Evolutionary conservation across 164 flowering plant genomes (phyloP).

Genomic region (Macadamia integrifolia): DNA sequence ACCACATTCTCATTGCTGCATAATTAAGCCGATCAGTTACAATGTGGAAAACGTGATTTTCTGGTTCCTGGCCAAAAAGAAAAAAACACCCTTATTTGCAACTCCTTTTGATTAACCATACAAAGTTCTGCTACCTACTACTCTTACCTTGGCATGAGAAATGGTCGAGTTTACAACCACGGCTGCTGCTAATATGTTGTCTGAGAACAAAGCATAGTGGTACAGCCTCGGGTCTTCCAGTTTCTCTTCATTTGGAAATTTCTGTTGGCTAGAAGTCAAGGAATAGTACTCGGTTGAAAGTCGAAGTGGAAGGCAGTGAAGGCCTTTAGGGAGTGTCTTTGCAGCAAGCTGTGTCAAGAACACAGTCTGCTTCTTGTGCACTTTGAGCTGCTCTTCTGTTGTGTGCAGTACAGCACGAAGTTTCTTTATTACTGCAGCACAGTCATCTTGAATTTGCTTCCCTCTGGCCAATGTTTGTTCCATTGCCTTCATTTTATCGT

Average conservation of each 20-base stretch:
- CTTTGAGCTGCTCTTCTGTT: slow-evolving; percentile 80
- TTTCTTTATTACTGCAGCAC: slow-evolving; percentile 65
- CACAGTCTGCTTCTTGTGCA: slow-evolving; percentile 76
- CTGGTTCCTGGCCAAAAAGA: slow-evolving; percentile 45
- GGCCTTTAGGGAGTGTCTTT: slow-evolving; percentile 73
- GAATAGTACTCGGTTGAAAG: slow-evolving; percentile 56
- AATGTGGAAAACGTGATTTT: slow-evolving; percentile 61
- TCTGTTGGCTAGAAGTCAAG: slow-evolving; percentile 44
- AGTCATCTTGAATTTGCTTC: slow-evolving; percentile 73
- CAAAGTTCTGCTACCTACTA: background rate
- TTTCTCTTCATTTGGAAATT: slow-evolving; percentile 52
- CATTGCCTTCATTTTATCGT: slow-evolving; percentile 67
- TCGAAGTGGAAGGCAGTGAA: slow-evolving; percentile 74
- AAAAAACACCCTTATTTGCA: slow-evolving; percentile 4
- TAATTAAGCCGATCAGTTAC: slow-evolving; percentile 83
- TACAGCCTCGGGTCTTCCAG: slow-evolving; percentile 48
- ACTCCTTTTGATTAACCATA: background rate
- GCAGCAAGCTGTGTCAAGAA: slow-evolving; percentile 72
- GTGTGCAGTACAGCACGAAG: slow-evolving; percentile 85
- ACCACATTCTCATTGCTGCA: slow-evolving; percentile 96
- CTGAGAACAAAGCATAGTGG: slow-evolving; percentile 77
- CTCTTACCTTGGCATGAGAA: slow-evolving; percentile 52
- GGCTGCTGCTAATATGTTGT: slow-evolving; percentile 71
- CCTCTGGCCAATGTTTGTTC: slow-evolving; percentile 76
- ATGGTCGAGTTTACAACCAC: slow-evolving; percentile 78